Evolutionary conservation across 2,329 filamentous ascomycete genomes (phyloP).

Genomic region (Alternaria triticina): DNA sequence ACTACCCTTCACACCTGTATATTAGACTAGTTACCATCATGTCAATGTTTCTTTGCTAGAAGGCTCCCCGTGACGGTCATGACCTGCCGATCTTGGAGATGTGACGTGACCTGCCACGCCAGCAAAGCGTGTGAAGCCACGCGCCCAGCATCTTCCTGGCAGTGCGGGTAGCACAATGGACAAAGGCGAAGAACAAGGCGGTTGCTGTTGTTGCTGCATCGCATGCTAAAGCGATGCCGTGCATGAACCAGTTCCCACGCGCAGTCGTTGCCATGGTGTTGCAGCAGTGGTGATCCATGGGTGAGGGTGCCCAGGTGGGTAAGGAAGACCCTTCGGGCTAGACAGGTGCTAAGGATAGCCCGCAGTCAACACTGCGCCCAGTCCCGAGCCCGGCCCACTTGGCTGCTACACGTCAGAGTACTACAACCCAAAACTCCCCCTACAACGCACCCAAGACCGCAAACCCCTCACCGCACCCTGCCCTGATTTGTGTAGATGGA

Average conservation of each 20-base stretch:
- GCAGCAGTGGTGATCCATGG: not conserved
- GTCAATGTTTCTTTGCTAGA: constrained; percentile 1
- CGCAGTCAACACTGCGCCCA: not conserved
- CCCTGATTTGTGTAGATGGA: constrained; percentile 30
- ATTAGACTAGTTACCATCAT: constrained; percentile 6
- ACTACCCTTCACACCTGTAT: constrained; percentile 6
- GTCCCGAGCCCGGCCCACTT: constrained; percentile 16
- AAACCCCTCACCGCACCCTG: constrained; percentile 17
- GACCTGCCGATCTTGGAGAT: not conserved
- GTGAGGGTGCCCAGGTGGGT: constrained; percentile 2
- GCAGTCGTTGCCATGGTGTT: constrained; percentile 2
- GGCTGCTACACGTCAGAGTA: constrained; percentile 27
- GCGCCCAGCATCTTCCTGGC: constrained; percentile 11
- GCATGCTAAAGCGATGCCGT: not conserved
- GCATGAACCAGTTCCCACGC: not conserved
- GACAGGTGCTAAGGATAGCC: constrained; percentile 1
- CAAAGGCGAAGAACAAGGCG: not conserved
- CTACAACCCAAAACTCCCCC: constrained; percentile 15
- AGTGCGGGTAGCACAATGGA: not conserved
- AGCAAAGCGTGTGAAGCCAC: constrained; percentile 13
- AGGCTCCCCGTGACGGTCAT: not conserved
- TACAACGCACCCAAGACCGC: constrained; percentile 12
- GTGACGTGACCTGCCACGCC: constrained; percentile 12
- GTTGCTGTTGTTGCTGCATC: not conserved
- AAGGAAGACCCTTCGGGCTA: constrained; percentile 1